A percentile compares a stretch with the other conserved stretches of the same genome.
Evolutionary conservation across 2,329 filamentous ascomycete species (phyloP).

Genomic region (Stemphylium beticola): DNA sequence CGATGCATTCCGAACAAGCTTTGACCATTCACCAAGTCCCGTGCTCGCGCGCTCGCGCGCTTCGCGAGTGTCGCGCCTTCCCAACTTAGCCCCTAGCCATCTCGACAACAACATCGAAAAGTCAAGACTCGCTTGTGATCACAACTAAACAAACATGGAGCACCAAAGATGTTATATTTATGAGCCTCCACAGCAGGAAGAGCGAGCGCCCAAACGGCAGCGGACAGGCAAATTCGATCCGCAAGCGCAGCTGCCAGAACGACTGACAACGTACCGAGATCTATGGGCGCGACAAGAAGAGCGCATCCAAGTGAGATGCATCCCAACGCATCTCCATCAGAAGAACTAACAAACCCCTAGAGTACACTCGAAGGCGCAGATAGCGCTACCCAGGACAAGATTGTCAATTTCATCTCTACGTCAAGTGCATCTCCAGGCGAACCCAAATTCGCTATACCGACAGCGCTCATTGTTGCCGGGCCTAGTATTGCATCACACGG

Average conservation of each 20-base stretch:
- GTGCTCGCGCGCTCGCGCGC: constrained; percentile 30
- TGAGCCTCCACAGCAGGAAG: constrained; percentile 43
- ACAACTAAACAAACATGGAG: constrained; percentile 48
- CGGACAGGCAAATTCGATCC: constrained; percentile 39
- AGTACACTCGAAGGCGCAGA: constrained; percentile 49
- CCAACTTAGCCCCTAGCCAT: constrained; percentile 16
- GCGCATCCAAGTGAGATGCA: constrained; percentile 62
- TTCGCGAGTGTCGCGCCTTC: constrained; percentile 26
- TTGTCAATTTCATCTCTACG: constrained; percentile 48
- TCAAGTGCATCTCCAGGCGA: constrained; percentile 27
- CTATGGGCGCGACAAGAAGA: constrained; percentile 70
- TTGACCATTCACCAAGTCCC: constrained; percentile 29
- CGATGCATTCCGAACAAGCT: background rate
- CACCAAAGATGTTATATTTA: constrained; percentile 58
- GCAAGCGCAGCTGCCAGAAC: constrained; percentile 47
- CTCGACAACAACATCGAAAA: constrained; percentile 7
- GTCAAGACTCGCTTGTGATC: background rate
- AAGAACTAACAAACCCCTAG: constrained; percentile 30
- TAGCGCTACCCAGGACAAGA: constrained; percentile 47
- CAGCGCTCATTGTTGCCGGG: constrained; percentile 76
- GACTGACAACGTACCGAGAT: constrained; percentile 66
- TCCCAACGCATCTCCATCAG: background rate
- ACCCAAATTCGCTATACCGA: constrained; percentile 62
- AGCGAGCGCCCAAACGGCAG: constrained; percentile 51
- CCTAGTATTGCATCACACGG: constrained; percentile 79